Evolutionary conservation across 1,284 basidiomycete genomes (phyloP), one percentile per base, ranked within the genome.

Genomic region (Cryptococcus wingfieldii): DNA sequence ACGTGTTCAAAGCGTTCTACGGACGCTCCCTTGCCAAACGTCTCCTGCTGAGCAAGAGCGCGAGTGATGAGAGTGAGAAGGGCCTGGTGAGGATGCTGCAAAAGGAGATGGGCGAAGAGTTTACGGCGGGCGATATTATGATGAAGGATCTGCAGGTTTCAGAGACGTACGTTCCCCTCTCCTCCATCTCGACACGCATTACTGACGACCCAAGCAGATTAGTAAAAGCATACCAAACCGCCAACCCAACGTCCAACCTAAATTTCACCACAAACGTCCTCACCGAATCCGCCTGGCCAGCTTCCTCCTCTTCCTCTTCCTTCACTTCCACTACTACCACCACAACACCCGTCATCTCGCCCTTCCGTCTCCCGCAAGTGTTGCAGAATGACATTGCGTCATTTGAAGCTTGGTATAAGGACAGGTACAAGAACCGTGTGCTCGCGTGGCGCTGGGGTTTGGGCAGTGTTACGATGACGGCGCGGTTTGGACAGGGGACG

Each of bases 1-100:
- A 95, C 68, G 89, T 93, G 18, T 97, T 97, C 77, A 86, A 94
- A 66, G 89, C 89, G 34, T 98, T 96, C 78, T 99, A 98, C 77
- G 88, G 90, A 70, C 85, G 89, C 9, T 85, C 87, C 47, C 79
- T 98, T 52, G 90, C 94, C 18, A 96, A 91, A 79, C 83, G 95
- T 39, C 73, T 99, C 54, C 78, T 99, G 39, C 80, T 97, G 18
- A 86, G 86, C 65, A 87, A 87, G 70, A 91, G 87, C 51, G 94
- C 95, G 0, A 90, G 87, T 7, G 86, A 92, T 65, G 94, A 98
- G 71, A 87, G 93, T 66, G 95, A 99, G 79, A 85, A 86, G 65
- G 83, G 82, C 41, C 88, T 98, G 82, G 80, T 99, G 54, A 85
- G 89, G 75, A 89, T 88, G 76, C 80, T 98, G 62, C 90, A 90